These are phyloP conservation scores for Diaporthe capsici DNA, from an alignment of 2,329 filamentous ascomycete genomes.

Conservation along the genomic window DNA sequence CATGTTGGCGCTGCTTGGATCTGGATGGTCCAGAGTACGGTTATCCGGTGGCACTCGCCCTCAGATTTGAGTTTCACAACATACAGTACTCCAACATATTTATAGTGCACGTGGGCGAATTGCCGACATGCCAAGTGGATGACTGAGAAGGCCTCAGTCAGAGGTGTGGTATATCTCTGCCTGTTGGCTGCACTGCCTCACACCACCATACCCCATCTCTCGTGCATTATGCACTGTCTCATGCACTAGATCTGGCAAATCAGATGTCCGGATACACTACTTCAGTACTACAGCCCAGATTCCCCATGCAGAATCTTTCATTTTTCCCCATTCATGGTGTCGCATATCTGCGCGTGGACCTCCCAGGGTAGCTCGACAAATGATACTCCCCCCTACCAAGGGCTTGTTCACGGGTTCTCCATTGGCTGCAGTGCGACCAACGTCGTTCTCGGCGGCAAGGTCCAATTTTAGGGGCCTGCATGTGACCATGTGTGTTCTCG, in stretches of 20 bases:
- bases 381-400: too few species aligned
- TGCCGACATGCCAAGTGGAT: not conserved
- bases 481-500: not conserved
- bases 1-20: not conserved
- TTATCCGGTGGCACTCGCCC: not conserved
- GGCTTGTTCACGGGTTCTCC: not conserved
- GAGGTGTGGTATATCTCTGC: not conserved
- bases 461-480: not conserved
- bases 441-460: slow-evolving; percentile 5
- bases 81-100: not conserved
- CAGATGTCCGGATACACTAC: not conserved
- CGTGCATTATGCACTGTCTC: not conserved
- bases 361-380: not conserved
- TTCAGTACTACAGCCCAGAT: not conserved
- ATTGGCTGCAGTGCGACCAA: not conserved
- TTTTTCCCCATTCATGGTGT: not conserved
- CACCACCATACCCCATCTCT: not conserved
- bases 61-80: not conserved
- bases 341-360: not conserved
- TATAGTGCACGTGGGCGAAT: not conserved
- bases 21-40: not conserved
- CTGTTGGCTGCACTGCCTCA: slow-evolving; percentile 5
- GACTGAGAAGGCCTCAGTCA: not conserved
- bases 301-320: not conserved
- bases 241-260: not conserved